These are phyloP conservation scores for Lactarius tabidus DNA, from an alignment of 768 basidiomycete genomes.

Conservation along the genomic window DNA sequence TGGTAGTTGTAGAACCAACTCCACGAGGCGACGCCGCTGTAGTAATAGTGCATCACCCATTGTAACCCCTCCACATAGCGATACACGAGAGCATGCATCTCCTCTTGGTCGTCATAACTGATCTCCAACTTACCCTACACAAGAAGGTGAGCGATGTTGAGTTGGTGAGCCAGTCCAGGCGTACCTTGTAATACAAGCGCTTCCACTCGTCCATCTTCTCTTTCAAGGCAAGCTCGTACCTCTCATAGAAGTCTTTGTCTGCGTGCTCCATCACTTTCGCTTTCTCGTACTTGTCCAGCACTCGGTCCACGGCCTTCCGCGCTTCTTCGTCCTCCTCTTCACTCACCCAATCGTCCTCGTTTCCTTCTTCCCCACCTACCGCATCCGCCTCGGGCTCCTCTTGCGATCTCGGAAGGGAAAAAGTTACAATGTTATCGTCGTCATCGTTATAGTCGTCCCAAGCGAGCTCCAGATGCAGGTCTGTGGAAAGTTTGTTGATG, in stretches of 20 bases:
- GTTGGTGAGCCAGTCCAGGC: constrained; percentile 20
- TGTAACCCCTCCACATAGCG: constrained; percentile 92
- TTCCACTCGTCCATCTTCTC: constrained; percentile 36
- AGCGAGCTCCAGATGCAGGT: constrained; percentile 71
- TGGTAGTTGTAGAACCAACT: constrained; percentile 99
- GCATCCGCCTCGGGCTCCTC: constrained; percentile 35
- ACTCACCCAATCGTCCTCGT: constrained; percentile 45
- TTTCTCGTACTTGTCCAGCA: constrained; percentile 83
- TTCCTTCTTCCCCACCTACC: constrained; percentile 47
- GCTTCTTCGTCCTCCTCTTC: constrained; percentile 69
- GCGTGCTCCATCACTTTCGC: constrained; percentile 73
- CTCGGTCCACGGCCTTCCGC: constrained; percentile 68
- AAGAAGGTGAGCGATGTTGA: constrained; percentile 20
- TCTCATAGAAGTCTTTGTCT: constrained; percentile 73
- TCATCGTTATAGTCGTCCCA: constrained; percentile 94
- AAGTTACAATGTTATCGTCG: constrained; percentile 71
- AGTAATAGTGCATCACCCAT: constrained; percentile 99
- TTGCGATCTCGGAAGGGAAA: constrained; percentile 49
- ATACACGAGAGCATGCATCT: constrained; percentile 66
- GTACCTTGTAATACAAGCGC: constrained; percentile 74
- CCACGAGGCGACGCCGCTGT: constrained; percentile 96
- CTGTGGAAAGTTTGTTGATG: constrained; percentile 67
- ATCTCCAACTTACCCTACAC: constrained; percentile 84
- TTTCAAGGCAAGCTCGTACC: constrained; percentile 49
- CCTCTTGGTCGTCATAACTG: constrained; percentile 62